Evolutionary conservation across 2,329 filamentous ascomycete species (phyloP).

Genomic region (Claviceps monticola): DNA sequence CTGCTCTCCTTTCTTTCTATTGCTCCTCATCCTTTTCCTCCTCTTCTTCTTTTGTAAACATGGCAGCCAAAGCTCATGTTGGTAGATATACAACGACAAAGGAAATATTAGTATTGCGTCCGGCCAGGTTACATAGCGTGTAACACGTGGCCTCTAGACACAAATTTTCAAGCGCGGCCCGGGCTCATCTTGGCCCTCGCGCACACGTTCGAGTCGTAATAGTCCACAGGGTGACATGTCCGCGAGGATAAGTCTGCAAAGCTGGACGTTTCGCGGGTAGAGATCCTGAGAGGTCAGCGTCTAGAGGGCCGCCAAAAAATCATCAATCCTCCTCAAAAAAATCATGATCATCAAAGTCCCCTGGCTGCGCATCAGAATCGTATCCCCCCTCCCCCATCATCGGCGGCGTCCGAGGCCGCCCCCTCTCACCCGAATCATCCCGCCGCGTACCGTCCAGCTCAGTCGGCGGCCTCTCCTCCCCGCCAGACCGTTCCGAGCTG

Average conservation of each 20-base stretch:
- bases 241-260: too few relatives aligned
- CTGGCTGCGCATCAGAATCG: constrained; percentile 46
- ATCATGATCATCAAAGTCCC: constrained; percentile 44
- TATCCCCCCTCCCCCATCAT: constrained; percentile 47
- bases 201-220: too few relatives aligned
- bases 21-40: not conserved
- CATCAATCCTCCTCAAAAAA: constrained; percentile 39
- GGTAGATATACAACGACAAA: constrained; percentile 1
- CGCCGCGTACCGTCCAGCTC: not conserved
- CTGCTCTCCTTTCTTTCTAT: not conserved
- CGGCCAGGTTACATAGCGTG: not conserved
- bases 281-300: not conserved
- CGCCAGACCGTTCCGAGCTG: constrained; percentile 18
- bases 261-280: too few relatives aligned
- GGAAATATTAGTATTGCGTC: not conserved
- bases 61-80: not conserved
- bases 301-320: not conserved
- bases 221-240: too few relatives aligned
- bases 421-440: constrained; percentile 17
- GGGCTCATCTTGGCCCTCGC: too few relatives aligned
- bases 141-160: not conserved
- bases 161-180: too few relatives aligned
- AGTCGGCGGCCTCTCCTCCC: constrained; percentile 23
- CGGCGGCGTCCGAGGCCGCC: constrained; percentile 41
- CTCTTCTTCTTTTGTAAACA: not conserved